Base-by-base conservation (phyloP, 1,284 basidiomycete genomes). In the Athelia sp. region DNA sequence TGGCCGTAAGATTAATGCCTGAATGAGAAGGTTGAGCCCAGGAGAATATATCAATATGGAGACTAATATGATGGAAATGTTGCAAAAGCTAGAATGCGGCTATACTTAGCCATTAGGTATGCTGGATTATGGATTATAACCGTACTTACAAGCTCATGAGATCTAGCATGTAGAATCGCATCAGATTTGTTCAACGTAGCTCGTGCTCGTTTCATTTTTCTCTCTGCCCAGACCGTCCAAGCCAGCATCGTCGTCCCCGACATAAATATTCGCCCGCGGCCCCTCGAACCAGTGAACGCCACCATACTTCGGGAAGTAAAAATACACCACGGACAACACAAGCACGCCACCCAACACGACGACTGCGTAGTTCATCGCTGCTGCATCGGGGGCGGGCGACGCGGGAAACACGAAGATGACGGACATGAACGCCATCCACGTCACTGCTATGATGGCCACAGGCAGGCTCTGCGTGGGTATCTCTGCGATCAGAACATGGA, bases 341-440 rank as follows among this genome's bases (percentile, higher is more conserved):
- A 63, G 26, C 18, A 61, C 56, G 29, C 59, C 64, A 3, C 59
- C 55, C 32, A 58, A 47, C 2, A 63, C 60, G 10, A 63, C 60
- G 26, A 59, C 50, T 23, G 53, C 50, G 43, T 51, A 57, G 34
- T 88, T 87, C 86, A 88, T 87, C 52, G 72, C 66, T 15, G 59
- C 48, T 2, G 70, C 73, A 22, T 51, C 60, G 3, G 78, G 68
- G 6, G 67, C 59, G 3, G 81, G 75, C 10, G 68, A 72, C 1
- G 74, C 64, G 0, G 85, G 85, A 68, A 87, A 87, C 43, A 84
- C 64, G 68, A 86, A 82, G 1, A 86, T 75, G 51, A 80, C 58
- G 29, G 68, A 62, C 68, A 82, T 78, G 63, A 87, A 78, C 0
- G 58, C 32, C 84, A 87, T 86, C 62, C 80, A 87, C 0, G 65